These are phyloP conservation scores for Fusarium chaquense DNA, from an alignment of 2,329 filamentous ascomycete species.

Conservation along the genomic window DNA sequence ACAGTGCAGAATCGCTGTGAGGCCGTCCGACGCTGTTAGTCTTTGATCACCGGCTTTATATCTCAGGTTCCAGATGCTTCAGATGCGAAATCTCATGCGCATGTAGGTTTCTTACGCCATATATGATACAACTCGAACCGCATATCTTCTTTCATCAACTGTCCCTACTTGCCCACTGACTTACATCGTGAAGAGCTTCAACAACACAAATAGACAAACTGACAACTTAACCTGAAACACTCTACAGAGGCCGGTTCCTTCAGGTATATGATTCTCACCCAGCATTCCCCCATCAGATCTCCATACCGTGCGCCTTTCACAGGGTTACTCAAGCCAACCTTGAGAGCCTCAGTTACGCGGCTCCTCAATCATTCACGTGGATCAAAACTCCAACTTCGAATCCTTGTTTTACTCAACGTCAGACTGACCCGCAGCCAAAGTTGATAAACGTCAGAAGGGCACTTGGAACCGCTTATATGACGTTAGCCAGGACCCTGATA, in stretches of 20 bases:
- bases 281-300: not conserved
- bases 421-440: conserved; percentile 7
- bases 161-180: not conserved
- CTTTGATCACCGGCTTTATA: not conserved
- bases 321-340: not conserved
- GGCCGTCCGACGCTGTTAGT: not conserved
- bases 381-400: conserved; percentile 4
- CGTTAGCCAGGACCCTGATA: conserved; percentile 18
- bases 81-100: no score
- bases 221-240: not conserved
- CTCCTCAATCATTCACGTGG: conserved; percentile 15
- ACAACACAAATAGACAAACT: not conserved
- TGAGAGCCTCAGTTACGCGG: conserved; percentile 6
- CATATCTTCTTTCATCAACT: not conserved
- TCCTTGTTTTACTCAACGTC: conserved; percentile 14
- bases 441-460: conserved; percentile 5
- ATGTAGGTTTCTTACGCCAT: not conserved
- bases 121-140: not conserved
- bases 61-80: not conserved
- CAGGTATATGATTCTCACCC: not conserved
- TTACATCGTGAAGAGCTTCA: not conserved
- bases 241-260: not conserved
- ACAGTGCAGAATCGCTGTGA: not conserved
- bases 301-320: conserved; percentile 24
- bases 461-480: conserved; percentile 29